Evolutionary conservation across 352 stramenopile species (phyloP), one percentile per base, ranked within the genome.

Genomic region (Lagenidium giganteum): DNA sequence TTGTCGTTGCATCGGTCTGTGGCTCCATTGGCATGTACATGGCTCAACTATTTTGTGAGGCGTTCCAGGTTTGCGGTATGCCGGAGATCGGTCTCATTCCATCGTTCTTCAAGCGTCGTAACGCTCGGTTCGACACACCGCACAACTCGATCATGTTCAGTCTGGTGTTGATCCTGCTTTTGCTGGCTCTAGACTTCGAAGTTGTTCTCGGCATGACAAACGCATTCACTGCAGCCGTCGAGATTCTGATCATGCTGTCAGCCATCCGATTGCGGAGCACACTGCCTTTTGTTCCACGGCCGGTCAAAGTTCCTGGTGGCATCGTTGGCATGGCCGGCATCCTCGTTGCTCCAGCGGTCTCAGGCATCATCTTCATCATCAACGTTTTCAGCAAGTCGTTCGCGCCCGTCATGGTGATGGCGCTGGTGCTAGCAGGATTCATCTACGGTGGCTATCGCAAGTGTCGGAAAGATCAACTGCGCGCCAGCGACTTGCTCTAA

Each of bases 1-100:
- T 82, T 2, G 54, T 54, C 30, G 21, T 38, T n/a, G n/a, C 32
- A 8, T n/a, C n/a, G n/a, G n/a, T n/a, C n/a, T n/a, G n/a, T n/a
- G n/a, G n/a, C n/a, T n/a, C n/a, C n/a, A n/a, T n/a, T n/a, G 92
- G 83, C 16, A 73, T 97, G 53, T 98, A 96, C 61, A 80, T 95
- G 57, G 81, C 88, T 5, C 91, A 98, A 61, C 85, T 98, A 37
- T 94, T 81, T n/a, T 74, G 69, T 6, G 93, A 97, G 66, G 79
- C 88, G 23, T 97, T 89, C 48, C 85, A 96, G 61, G 54, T 97
- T 18, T 57, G 68, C 22, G 70, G 66, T 21, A 83, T 87, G 75
- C 68, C 87, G 5, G 78, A 97, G 49, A 74, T 80, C 26, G 91
- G 89, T 3, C 75, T 96, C 25, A 57, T 94, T 9, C 89, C 88